phyloP scores from a whole-genome alignment of 1,284 basidiomycete genomes.

The Coniophora puteana region DNA sequence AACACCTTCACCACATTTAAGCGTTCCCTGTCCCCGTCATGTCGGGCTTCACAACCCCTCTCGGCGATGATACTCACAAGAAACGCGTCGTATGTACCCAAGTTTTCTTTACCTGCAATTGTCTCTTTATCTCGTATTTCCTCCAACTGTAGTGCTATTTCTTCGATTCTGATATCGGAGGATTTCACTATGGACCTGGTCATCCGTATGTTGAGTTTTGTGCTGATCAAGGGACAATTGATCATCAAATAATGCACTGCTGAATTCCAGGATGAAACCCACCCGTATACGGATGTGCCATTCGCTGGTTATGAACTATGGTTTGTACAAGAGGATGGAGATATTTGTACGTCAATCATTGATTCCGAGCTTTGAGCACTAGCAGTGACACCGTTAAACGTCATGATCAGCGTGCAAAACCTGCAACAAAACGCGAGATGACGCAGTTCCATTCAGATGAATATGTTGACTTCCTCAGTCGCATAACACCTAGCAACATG shows the following conservation, averaged over 20 bases:
- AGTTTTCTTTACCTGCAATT: conserved; percentile 11
- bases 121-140: conserved; percentile 6
- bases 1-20: no score
- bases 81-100: conserved; percentile 85
- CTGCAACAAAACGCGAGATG: conserved; percentile 98
- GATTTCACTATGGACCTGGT: conserved; percentile 97
- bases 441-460: conserved; percentile 94
- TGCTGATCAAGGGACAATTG: no score
- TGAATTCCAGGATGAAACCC: conserved; percentile 81
- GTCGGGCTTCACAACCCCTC: conserved; percentile 56
- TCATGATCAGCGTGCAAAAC: conserved; percentile 85
- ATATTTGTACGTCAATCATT: conserved; percentile 74
- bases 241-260: no score
- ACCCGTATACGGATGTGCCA: conserved; percentile 99
- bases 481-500: conserved; percentile 85
- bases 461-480: conserved; percentile 86
- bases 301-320: conserved; percentile 99
- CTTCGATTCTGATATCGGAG: conserved; percentile 97
- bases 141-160: conserved; percentile 79
- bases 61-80: conserved; percentile 73
- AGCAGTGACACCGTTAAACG: background rate
- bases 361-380: conserved; percentile 1
- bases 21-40: no score
- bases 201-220: conserved; percentile 68
- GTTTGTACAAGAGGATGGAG: conserved; percentile 96